These are phyloP conservation scores for Vigna angularis DNA, from an alignment of 306 rosid species.

Conservation along the genomic window DNA sequence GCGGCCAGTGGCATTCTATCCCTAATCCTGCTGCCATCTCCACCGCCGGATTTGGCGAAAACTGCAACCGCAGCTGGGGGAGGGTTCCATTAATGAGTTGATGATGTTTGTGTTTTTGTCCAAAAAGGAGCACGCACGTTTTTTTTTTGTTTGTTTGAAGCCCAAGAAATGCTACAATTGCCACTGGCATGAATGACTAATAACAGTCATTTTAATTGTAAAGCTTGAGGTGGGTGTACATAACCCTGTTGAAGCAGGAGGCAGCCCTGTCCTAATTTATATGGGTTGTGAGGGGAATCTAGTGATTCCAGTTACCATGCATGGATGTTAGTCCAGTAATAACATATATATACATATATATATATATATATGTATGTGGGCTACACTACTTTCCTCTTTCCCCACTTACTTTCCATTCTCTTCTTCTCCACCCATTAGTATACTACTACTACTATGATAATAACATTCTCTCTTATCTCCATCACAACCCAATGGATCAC, in stretches of 20 bases:
- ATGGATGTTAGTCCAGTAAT: conserved; percentile 38
- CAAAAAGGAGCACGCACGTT: conserved; percentile 17
- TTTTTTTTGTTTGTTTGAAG: conserved; percentile 39
- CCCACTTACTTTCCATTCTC: conserved; percentile 35
- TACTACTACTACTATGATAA: not conserved
- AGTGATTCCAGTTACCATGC: conserved; percentile 36
- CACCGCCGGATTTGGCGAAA: conserved; percentile 63
- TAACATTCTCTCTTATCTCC: conserved; percentile 17
- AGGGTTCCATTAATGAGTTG: conserved; percentile 51
- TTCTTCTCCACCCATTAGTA: conserved; percentile 20
- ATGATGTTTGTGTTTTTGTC: conserved; percentile 4
- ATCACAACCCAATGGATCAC: not conserved
- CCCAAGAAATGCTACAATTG: conserved; percentile 47
- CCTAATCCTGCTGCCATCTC: conserved; percentile 71
- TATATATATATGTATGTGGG: no score
- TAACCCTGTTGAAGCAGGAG: conserved; percentile 45
- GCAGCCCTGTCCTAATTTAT: conserved; percentile 48
- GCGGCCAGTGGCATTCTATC: conserved; percentile 64
- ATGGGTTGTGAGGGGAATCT: conserved; percentile 39
- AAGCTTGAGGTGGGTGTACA: conserved; percentile 53
- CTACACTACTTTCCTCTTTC: conserved; percentile 25
- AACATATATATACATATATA: conserved; percentile 2
- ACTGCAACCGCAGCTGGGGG: conserved; percentile 27
- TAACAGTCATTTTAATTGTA: conserved; percentile 52
- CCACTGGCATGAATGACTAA: conserved; percentile 52